Conservation (phyloP, 805 yeast species). For the Jamesozyma jinghongensis region DNA sequence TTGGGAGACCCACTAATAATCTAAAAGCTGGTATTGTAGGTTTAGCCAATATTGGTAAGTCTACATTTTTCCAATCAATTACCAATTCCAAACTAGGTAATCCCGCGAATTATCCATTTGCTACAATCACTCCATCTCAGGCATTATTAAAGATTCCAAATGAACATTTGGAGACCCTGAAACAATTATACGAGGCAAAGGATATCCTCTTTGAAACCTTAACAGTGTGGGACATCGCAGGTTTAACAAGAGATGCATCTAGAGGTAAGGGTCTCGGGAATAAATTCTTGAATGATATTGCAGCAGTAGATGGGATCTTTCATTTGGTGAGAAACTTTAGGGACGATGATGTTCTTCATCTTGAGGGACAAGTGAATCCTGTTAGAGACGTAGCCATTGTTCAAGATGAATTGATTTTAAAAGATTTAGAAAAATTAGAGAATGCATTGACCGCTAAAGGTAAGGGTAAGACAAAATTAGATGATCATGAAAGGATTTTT, state of each 20-base stretch:
- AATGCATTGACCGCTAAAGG: slow-evolving; percentile 38
- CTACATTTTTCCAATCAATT: slow-evolving; percentile 95
- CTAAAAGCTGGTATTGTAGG: slow-evolving; percentile 88
- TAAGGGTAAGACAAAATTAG: slow-evolving; percentile 38
- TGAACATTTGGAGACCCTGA: slow-evolving; percentile 46
- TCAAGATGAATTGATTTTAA: slow-evolving; percentile 64
- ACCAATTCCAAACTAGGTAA: slow-evolving; percentile 87
- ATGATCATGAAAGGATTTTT: slow-evolving; percentile 37
- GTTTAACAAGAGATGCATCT: slow-evolving; percentile 74
- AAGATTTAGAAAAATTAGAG: slow-evolving; percentile 66
- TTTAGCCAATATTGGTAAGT: slow-evolving; percentile 89
- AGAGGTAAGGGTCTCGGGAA: slow-evolving; percentile 79
- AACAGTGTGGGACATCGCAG: slow-evolving; percentile 74
- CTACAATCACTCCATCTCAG: slow-evolving; percentile 77
- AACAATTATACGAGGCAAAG: slow-evolving; percentile 48
- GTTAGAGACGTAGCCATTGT: slow-evolving; percentile 67
- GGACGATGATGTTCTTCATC: slow-evolving; percentile 68
- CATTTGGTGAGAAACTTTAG: slow-evolving; percentile 72
- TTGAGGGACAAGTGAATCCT: slow-evolving; percentile 66
- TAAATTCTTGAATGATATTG: slow-evolving; percentile 66
- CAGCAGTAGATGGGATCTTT: slow-evolving; percentile 73
- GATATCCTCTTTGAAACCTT: slow-evolving; percentile 59
- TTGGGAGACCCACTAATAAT: slow-evolving; percentile 72
- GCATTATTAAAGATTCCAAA: slow-evolving; percentile 67
- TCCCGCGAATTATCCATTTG: slow-evolving; percentile 98